Percentiles rank a stretch among this genome's conserved stretches.
phyloP scores from a whole-genome alignment of 2,329 filamentous ascomycete genomes.

The Cordyceps fumosorosea region DNA sequence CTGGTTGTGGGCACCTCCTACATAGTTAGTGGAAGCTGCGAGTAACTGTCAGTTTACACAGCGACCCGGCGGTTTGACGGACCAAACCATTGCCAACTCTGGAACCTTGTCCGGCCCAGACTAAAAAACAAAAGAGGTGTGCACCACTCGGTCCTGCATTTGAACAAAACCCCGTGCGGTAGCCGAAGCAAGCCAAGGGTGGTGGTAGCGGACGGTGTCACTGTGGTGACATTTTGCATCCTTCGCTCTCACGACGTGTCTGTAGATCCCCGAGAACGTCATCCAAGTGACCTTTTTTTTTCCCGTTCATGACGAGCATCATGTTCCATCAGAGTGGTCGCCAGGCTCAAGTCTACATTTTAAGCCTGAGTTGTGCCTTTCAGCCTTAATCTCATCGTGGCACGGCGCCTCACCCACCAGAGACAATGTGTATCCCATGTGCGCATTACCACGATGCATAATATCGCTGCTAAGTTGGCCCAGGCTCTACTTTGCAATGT shows the following conservation, averaged over 20 bases:
- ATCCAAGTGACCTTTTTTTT: background rate
- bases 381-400: background rate
- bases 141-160: too few species aligned
- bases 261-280: background rate
- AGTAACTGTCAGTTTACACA: background rate
- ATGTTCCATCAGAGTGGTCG: too few species aligned
- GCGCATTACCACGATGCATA: too few species aligned
- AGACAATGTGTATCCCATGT: background rate
- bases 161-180: background rate
- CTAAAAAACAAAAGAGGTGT: background rate
- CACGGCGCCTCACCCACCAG: too few species aligned
- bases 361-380: background rate
- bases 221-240: background rate
- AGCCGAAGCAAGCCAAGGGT: background rate
- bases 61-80: background rate
- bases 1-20: background rate
- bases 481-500: background rate
- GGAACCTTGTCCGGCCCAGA: background rate
- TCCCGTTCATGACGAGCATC: background rate
- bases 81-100: conserved; percentile 5
- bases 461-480: background rate
- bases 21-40: background rate
- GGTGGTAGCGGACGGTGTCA: background rate
- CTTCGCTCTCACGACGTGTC: too few species aligned
- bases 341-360: too few species aligned